Evolutionary conservation across 164 flowering plant species (phyloP).

Genomic region (Magnolia sinica): DNA sequence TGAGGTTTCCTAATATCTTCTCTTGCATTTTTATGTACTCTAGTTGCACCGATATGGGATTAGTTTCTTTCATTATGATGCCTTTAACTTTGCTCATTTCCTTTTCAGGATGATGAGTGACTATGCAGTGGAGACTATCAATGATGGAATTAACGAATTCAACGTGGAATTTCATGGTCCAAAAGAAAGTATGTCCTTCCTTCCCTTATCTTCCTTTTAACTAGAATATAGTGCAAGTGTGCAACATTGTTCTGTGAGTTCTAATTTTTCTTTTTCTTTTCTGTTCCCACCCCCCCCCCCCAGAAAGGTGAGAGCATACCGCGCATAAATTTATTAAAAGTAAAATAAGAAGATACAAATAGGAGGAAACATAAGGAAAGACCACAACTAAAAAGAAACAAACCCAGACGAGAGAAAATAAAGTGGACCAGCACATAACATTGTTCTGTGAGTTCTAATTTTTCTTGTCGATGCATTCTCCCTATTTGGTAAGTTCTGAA

Average conservation of each 20-base stretch:
- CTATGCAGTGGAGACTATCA: conserved; percentile 75
- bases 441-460: no score
- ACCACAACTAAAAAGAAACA: no score
- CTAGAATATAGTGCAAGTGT: neutral
- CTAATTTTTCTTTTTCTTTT: no score
- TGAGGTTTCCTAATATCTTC: neutral
- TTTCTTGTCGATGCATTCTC: no score
- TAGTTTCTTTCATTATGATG: neutral
- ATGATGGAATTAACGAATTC: conserved; percentile 86
- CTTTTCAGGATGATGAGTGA: conserved; percentile 91
- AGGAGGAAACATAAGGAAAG: no score
- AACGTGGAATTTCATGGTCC: conserved; percentile 94
- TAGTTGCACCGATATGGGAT: neutral
- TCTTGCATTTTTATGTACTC: neutral
- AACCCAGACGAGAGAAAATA: no score
- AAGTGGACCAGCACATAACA: no score
- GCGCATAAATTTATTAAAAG: no score
- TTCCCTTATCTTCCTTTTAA: neutral
- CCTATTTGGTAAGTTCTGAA: no score
- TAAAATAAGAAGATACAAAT: no score
- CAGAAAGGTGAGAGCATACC: no score
- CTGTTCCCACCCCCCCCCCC: no score
- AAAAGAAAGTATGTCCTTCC: conserved; percentile 66
- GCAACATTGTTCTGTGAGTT: neutral
- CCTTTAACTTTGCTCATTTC: neutral